Conservation (phyloP, 1,139 yeast species). For the Spathaspora sp. region DNA sequence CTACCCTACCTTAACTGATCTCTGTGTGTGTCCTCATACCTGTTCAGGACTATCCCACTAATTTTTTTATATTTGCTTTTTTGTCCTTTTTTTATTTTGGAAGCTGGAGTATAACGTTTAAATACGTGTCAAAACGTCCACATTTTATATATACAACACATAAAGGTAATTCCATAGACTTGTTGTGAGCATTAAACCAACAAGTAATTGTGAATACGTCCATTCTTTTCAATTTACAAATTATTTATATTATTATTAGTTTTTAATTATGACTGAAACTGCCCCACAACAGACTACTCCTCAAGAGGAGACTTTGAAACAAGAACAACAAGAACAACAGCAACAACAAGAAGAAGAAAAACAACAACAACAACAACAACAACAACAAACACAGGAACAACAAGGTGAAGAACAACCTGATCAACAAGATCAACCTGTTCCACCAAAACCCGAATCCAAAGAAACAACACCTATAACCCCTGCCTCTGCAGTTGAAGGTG, state of each 20-base stretch:
- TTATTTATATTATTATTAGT: not conserved
- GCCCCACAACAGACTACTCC: not conserved
- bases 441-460: slow-evolving; percentile 14
- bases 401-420: slow-evolving; percentile 17
- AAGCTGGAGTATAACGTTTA: too few species aligned
- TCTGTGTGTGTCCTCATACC: too few species aligned
- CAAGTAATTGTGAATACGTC: not conserved
- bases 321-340: slow-evolving; percentile 8
- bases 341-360: slow-evolving; percentile 9
- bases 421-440: slow-evolving; percentile 1
- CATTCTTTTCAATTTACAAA: not conserved
- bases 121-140: not conserved
- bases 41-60: too few species aligned
- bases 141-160: not conserved
- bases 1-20: too few species aligned
- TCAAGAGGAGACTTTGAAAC: slow-evolving; percentile 1
- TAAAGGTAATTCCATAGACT: not conserved
- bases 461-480: slow-evolving; percentile 25
- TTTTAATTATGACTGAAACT: slow-evolving; percentile 4
- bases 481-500: slow-evolving; percentile 77
- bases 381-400: slow-evolving; percentile 14
- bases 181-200: not conserved
- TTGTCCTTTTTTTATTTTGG: not conserved
- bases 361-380: slow-evolving; percentile 4
- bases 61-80: too few species aligned